phyloP scores from a whole-genome alignment of 2,329 filamentous ascomycete genomes.

The Helotiales sp. region DNA sequence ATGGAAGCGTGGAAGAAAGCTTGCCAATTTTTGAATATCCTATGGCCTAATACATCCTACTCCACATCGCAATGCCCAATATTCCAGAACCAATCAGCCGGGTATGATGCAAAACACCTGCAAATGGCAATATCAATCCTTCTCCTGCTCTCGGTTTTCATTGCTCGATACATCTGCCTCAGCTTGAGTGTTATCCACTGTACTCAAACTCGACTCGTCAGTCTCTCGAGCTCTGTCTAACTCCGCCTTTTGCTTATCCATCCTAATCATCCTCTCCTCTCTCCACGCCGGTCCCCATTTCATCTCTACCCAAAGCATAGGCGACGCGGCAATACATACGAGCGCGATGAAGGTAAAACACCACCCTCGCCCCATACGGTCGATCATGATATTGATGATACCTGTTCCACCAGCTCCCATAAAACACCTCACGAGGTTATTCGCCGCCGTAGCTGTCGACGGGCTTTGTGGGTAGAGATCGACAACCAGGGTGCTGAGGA shows the following conservation, averaged over 20 bases:
- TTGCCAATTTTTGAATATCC: background rate
- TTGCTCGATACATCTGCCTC: background rate
- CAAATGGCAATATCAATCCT: background rate
- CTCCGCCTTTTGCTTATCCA: constrained; percentile 43
- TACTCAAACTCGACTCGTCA: constrained; percentile 9
- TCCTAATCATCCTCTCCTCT: constrained; percentile 53
- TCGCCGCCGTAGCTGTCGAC: constrained; percentile 66
- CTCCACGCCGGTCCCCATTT: constrained; percentile 57
- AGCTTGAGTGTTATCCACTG: background rate
- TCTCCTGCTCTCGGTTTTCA: background rate
- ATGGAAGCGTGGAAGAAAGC: background rate
- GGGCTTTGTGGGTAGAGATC: constrained; percentile 66
- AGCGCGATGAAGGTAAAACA: constrained; percentile 64
- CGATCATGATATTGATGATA: constrained; percentile 63
- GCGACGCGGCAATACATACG: constrained; percentile 54
- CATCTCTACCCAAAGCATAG: constrained; percentile 55
- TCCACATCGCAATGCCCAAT: background rate
- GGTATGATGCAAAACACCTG: constrained; percentile 8
- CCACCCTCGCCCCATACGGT: constrained; percentile 63
- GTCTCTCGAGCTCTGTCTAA: constrained; percentile 32
- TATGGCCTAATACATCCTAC: background rate
- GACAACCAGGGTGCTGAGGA: constrained; percentile 67
- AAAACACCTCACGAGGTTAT: constrained; percentile 67
- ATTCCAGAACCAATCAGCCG: background rate
- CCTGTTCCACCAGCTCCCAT: constrained; percentile 64